These are phyloP conservation scores for Elaphomyces granulatus DNA, from an alignment of 495 filamentous ascomycete genomes.

Conservation along the genomic window DNA sequence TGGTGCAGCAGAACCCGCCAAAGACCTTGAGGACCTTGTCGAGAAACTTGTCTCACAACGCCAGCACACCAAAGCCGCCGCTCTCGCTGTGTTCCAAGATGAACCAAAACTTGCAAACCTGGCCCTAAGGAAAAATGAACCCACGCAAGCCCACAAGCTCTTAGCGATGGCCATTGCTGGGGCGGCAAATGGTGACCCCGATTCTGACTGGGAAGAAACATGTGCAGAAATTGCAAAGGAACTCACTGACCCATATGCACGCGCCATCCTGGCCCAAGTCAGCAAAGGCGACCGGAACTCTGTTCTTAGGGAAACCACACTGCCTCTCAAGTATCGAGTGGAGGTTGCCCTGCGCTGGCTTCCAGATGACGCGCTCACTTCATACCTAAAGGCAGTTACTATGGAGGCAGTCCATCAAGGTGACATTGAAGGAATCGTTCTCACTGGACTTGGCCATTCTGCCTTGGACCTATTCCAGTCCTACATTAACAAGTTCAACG, in stretches of 20 bases:
- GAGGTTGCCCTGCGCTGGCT: slow-evolving; percentile 79
- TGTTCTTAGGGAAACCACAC: slow-evolving; percentile 64
- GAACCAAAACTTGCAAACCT: slow-evolving; percentile 41
- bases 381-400: slow-evolving; percentile 52
- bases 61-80: slow-evolving; percentile 69
- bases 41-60: slow-evolving; percentile 42
- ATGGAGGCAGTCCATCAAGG: slow-evolving; percentile 52
- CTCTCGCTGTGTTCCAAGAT: slow-evolving; percentile 59
- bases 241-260: slow-evolving; percentile 68
- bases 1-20: slow-evolving; percentile 48
- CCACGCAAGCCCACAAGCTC: slow-evolving; percentile 33
- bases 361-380: slow-evolving; percentile 57
- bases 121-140: slow-evolving; percentile 29
- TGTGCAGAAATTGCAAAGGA: slow-evolving; percentile 48
- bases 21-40: slow-evolving; percentile 47
- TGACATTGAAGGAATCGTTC: slow-evolving; percentile 74
- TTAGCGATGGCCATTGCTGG: slow-evolving; percentile 42
- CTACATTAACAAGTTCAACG: slow-evolving; percentile 74
- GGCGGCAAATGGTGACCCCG: slow-evolving; percentile 37
- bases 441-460: slow-evolving; percentile 69
- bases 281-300: slow-evolving; percentile 75
- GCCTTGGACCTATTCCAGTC: slow-evolving; percentile 74
- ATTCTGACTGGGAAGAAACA: slow-evolving; percentile 40
- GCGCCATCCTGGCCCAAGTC: slow-evolving; percentile 85
- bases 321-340: slow-evolving; percentile 74